A percentile compares a stretch with the other conserved stretches of the same genome.
Conservation (phyloP, 2,329 filamentous ascomycete genomes). For the Trichophyton benhamiae region DNA sequence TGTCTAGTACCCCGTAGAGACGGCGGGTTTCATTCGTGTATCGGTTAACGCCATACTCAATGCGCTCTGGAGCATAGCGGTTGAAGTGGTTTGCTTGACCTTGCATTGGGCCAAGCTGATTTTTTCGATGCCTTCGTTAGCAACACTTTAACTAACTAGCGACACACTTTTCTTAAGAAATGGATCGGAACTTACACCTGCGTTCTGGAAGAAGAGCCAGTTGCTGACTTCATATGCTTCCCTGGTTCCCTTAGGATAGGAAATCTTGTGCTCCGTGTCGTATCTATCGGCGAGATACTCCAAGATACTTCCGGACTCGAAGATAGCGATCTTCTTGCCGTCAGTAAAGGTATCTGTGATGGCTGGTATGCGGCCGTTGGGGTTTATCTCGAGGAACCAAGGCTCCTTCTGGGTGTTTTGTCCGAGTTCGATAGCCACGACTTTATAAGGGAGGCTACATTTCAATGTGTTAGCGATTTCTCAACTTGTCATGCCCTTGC, state of each 20-base stretch:
- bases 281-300: constrained; percentile 75
- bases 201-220: constrained; percentile 71
- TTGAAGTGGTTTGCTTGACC: constrained; percentile 62
- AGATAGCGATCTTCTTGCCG: constrained; percentile 60
- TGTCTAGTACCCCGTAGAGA: constrained; percentile 65
- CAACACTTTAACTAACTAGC: constrained; percentile 38
- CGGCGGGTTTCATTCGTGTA: constrained; percentile 77
- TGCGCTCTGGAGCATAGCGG: constrained; percentile 69
- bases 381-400: constrained; percentile 86
- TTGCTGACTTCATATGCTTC: constrained; percentile 71
- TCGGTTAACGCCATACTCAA: constrained; percentile 68
- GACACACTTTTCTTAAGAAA: constrained; percentile 53
- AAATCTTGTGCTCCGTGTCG: constrained; percentile 70
- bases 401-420: constrained; percentile 72
- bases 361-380: constrained; percentile 83
- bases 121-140: not conserved
- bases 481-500: too few species aligned
- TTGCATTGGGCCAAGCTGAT: constrained; percentile 5
- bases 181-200: constrained; percentile 44
- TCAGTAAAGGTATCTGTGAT: constrained; percentile 67
- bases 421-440: constrained; percentile 55
- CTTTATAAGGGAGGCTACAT: constrained; percentile 57
- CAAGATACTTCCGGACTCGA: constrained; percentile 74
- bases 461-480: constrained; percentile 10
- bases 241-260: constrained; percentile 57